phyloP scores from a whole-genome alignment of 257 asterid genomes.

The Primulina eburnea region DNA sequence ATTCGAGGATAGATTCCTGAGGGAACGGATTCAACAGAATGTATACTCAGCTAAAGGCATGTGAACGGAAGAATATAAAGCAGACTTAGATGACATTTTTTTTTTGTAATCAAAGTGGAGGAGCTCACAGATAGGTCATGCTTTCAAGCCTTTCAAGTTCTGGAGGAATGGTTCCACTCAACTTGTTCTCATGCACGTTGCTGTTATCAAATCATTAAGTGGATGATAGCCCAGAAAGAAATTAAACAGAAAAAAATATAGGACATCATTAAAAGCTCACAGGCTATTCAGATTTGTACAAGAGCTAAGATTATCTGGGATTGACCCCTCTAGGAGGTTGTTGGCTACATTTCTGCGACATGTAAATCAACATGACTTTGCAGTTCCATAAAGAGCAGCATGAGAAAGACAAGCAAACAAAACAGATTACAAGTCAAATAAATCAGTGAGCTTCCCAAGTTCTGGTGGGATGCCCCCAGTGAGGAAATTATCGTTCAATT shows the following conservation, averaged over 20 bases:
- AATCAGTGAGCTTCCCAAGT: slow-evolving; percentile 89
- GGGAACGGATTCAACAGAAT: neutral
- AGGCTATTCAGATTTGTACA: slow-evolving; percentile 94
- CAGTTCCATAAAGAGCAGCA: neutral
- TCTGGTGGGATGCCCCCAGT: slow-evolving; percentile 76
- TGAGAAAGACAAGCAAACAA: neutral
- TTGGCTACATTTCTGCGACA: slow-evolving; percentile 82
- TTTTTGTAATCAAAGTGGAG: neutral
- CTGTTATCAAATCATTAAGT: slow-evolving; percentile 36
- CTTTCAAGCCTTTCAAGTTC: slow-evolving; percentile 50
- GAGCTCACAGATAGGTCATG: slow-evolving; percentile 56
- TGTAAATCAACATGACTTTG: neutral
- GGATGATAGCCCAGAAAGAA: neutral
- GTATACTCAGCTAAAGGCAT: neutral
- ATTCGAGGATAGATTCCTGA: slow-evolving; percentile 83
- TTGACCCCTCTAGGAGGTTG: slow-evolving; percentile 71
- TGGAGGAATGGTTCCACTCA: slow-evolving; percentile 47
- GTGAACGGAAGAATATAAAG: neutral
- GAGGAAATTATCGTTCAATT: slow-evolving; percentile 79
- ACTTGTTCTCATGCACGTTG: slow-evolving; percentile 55
- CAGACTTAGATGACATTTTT: neutral
- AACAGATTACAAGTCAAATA: slow-evolving; percentile 71
- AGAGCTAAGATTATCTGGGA: slow-evolving; percentile 91
- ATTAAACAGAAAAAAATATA: too few relatives aligned
- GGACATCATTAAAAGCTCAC: slow-evolving; percentile 42